phyloP scores from a whole-genome alignment of 768 basidiomycete genomes.

The Basidioascus undulatus region DNA sequence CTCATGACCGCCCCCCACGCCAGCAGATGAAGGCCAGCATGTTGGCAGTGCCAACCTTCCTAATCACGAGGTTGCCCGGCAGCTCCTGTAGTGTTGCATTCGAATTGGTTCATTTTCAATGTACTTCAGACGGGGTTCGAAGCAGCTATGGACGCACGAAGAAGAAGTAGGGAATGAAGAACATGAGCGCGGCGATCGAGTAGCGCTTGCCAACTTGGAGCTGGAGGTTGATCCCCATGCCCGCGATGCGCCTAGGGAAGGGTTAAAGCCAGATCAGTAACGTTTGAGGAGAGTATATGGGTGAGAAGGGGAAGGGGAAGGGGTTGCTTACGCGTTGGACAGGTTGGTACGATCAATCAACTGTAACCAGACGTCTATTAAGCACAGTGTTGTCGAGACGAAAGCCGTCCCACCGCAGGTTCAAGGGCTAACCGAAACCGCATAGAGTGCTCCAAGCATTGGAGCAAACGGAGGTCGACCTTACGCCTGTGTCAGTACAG shows the following conservation, averaged over 20 bases:
- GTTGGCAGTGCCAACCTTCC: slow-evolving; percentile 11
- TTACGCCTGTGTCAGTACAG: no score
- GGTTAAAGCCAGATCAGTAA: background rate
- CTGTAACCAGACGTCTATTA: no score
- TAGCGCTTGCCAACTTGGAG: slow-evolving; percentile 16
- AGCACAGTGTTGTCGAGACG: no score
- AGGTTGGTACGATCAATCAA: background rate
- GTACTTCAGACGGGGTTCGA: background rate
- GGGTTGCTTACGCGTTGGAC: background rate
- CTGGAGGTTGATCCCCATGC: slow-evolving; percentile 12
- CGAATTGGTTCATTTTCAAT: slow-evolving; percentile 3
- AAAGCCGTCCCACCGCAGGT: background rate
- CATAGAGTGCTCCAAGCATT: slow-evolving; percentile 6
- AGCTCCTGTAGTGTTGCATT: slow-evolving; percentile 15
- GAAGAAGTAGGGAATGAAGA: slow-evolving; percentile 14
- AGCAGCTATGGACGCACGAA: background rate
- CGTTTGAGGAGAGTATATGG: background rate
- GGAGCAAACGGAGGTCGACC: slow-evolving; percentile 6
- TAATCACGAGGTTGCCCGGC: slow-evolving; percentile 14
- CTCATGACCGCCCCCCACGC: no score
- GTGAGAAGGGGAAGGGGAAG: background rate
- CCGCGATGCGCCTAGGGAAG: slow-evolving; percentile 5
- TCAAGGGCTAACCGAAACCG: slow-evolving; percentile 4
- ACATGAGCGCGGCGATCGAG: slow-evolving; percentile 12
- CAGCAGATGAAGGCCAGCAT: slow-evolving; percentile 9